A percentile compares a stretch with the other conserved stretches of the same genome.
Conservation (phyloP, 176 grass and related monocot species). For the Zizania latifolia region DNA sequence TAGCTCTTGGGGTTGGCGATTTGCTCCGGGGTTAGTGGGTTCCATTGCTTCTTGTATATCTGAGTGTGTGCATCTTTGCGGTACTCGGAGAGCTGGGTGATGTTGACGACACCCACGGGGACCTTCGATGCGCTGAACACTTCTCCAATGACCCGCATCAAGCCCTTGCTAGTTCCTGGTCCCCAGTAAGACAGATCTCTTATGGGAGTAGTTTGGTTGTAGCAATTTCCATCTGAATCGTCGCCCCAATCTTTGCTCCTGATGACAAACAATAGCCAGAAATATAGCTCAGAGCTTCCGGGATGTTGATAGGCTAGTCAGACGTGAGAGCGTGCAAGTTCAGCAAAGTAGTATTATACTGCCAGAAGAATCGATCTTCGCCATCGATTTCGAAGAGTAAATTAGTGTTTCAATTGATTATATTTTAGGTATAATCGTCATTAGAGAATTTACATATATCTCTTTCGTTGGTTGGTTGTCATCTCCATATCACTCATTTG, state of each 20-base stretch:
- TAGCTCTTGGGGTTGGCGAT: constrained; percentile 75
- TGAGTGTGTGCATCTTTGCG: constrained; percentile 87
- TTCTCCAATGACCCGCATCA: constrained; percentile 68
- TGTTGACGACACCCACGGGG: constrained; percentile 69
- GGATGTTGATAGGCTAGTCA: not conserved
- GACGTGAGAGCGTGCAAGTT: not conserved
- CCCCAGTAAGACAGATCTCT: constrained; percentile 65
- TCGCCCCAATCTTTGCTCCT: constrained; percentile 95
- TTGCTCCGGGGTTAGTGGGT: constrained; percentile 58
- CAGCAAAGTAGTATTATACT: too few relatives aligned
- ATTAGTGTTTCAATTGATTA: too few relatives aligned
- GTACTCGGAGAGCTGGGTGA: constrained; percentile 91
- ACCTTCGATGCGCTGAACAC: constrained; percentile 40
- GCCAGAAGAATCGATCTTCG: too few relatives aligned
- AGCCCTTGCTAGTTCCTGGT: constrained; percentile 55
- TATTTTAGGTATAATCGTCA: too few relatives aligned
- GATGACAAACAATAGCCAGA: not conserved
- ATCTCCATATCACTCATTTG: too few relatives aligned
- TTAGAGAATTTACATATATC: too few relatives aligned
- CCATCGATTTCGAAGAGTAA: too few relatives aligned
- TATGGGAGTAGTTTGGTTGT: constrained; percentile 78
- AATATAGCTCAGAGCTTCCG: not conserved
- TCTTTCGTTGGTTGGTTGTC: too few relatives aligned
- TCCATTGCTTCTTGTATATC: constrained; percentile 98
- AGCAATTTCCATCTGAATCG: constrained; percentile 72